Percentiles rank a stretch among this genome's conserved stretches.
Conservation (phyloP, 345 rosid genomes). For the Nephelium lappaceum region DNA sequence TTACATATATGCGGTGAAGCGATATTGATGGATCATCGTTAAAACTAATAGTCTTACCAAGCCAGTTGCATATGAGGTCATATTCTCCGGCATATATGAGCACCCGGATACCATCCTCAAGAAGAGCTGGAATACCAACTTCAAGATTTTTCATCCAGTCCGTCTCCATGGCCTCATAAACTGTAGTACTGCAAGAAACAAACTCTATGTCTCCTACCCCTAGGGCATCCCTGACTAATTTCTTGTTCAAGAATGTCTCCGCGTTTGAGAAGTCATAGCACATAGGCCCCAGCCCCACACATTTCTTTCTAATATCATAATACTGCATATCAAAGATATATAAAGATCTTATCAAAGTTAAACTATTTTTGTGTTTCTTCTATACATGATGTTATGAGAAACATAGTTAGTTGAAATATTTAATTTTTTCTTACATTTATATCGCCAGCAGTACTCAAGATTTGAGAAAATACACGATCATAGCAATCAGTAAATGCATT, state of each 20-base stretch:
- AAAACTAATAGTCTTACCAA: slow-evolving; percentile 46
- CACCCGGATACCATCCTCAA: slow-evolving; percentile 67
- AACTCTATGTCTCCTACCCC: slow-evolving; percentile 69
- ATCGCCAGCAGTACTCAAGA: slow-evolving; percentile 27
- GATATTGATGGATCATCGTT: background rate
- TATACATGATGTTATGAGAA: background rate
- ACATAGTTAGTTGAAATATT: background rate
- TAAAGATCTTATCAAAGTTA: background rate
- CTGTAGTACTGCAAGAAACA: slow-evolving; percentile 69
- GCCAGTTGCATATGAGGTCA: slow-evolving; percentile 92
- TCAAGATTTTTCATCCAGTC: slow-evolving; percentile 89
- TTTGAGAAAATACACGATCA: slow-evolving; percentile 32
- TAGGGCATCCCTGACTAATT: slow-evolving; percentile 54
- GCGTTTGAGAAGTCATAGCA: slow-evolving; percentile 77
- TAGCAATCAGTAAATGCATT: slow-evolving; percentile 40
- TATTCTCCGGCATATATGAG: slow-evolving; percentile 87
- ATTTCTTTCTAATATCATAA: slow-evolving; percentile 78
- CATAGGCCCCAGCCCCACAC: slow-evolving; percentile 51
- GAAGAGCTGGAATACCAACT: slow-evolving; percentile 66
- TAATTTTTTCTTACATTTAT: slow-evolving; percentile 56
- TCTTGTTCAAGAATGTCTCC: slow-evolving; percentile 62
- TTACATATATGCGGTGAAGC: background rate
- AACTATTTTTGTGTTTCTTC: background rate
- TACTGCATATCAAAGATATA: slow-evolving; percentile 47
- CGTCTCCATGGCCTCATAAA: slow-evolving; percentile 44